Conservation (phyloP, 2,329 filamentous ascomycete genomes). For the Ophiocordyceps robertsii region DNA sequence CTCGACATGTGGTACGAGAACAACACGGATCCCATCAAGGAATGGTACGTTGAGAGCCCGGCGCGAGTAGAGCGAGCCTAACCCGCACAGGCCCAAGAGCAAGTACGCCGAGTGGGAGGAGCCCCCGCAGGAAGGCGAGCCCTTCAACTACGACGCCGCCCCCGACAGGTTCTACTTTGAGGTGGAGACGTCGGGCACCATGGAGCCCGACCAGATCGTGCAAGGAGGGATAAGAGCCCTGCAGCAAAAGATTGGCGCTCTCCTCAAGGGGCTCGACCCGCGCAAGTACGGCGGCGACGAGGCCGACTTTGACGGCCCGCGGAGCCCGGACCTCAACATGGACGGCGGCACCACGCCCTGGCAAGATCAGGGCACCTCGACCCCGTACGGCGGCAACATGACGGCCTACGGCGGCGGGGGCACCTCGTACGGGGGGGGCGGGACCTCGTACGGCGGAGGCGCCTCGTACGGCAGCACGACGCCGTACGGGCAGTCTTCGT, state of each 20-base stretch:
- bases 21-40: conserved; percentile 55
- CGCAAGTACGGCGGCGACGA: conserved; percentile 38
- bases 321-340: conserved; percentile 52
- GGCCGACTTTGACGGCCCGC: conserved; percentile 48
- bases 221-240: conserved; percentile 78
- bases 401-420: conserved; percentile 53
- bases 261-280: conserved; percentile 48
- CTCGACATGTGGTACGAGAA: conserved; percentile 88
- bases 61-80: background rate
- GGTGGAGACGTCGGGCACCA: conserved; percentile 75
- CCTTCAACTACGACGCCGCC: conserved; percentile 81
- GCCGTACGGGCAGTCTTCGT: conserved; percentile 35
- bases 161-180: conserved; percentile 86
- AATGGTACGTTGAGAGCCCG: conserved; percentile 52
- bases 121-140: conserved; percentile 65
- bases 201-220: conserved; percentile 82
- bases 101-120: conserved; percentile 72
- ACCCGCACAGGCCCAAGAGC: conserved; percentile 54
- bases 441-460: conserved; percentile 48
- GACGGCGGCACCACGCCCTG: conserved; percentile 41
- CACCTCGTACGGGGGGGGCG: conserved; percentile 27
- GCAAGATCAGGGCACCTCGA: conserved; percentile 54
- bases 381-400: conserved; percentile 47
- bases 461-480: conserved; percentile 28
- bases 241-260: conserved; percentile 75